Percentiles rank a stretch among this genome's conserved stretches.
phyloP scores from a whole-genome alignment of 1,284 basidiomycete species.

The Singerocomus inundabilis region DNA sequence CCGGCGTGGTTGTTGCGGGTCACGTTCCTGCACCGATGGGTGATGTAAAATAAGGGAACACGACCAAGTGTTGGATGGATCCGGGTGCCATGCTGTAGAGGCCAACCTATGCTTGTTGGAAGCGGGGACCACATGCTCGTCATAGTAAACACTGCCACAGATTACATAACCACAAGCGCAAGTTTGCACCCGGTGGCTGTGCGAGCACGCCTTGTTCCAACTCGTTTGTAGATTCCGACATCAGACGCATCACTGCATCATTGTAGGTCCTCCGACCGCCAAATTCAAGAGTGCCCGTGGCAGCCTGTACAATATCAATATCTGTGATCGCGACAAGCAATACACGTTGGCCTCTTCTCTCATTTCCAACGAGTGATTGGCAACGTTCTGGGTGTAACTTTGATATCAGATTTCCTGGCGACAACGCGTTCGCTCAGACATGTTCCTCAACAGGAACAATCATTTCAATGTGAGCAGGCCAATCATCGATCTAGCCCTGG shows the following conservation, averaged over 20 bases:
- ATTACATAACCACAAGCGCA: too few species aligned
- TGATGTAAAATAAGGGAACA: neutral
- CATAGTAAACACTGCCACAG: too few species aligned
- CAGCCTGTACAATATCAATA: neutral
- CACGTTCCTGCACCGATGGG: neutral
- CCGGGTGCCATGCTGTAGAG: slow-evolving; percentile 2
- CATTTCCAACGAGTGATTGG: too few species aligned
- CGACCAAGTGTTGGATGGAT: neutral
- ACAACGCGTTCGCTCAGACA: neutral
- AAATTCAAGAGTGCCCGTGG: neutral
- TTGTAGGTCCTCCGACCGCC: neutral
- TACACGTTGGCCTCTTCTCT: too few species aligned
- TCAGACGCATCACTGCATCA: too few species aligned
- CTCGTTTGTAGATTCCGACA: too few species aligned
- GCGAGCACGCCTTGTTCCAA: too few species aligned
- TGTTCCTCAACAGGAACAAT: neutral
- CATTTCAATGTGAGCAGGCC: neutral
- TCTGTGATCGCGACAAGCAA: neutral
- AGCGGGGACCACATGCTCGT: too few species aligned
- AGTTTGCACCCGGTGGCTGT: too few species aligned
- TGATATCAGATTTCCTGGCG: neutral
- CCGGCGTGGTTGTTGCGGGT: too few species aligned
- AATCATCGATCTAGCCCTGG: too few species aligned
- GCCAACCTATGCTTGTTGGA: neutral
- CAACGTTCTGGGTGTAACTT: neutral